Conservation (phyloP, 78 protist genomes). For the Dictyostelium citrinum region DNA sequence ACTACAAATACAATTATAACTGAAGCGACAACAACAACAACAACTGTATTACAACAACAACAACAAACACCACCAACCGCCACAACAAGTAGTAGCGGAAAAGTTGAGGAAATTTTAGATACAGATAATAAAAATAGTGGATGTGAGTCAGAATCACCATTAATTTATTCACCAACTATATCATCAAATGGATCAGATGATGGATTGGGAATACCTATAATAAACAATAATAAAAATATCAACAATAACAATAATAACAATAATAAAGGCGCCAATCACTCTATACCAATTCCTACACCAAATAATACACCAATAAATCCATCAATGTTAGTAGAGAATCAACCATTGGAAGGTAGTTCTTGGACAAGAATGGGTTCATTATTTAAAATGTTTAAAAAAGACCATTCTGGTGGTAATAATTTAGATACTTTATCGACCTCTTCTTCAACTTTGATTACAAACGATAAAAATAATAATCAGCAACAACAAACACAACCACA, state of each 20-base stretch:
- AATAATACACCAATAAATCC: slow-evolving; percentile 2
- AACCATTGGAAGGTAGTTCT: not conserved
- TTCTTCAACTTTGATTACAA: not conserved
- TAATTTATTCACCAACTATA: not conserved
- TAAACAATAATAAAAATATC: not conserved
- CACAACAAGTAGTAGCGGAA: not conserved
- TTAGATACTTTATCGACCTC: not conserved
- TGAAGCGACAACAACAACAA: not conserved
- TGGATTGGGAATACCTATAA: not conserved
- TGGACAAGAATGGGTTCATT: slow-evolving; percentile 52
- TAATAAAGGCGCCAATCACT: not conserved
- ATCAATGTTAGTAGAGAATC: not conserved
- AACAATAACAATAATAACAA: not conserved
- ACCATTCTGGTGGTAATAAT: not conserved
- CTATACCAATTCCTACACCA: not conserved
- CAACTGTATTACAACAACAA: not conserved
- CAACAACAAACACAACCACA: not conserved
- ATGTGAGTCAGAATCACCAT: slow-evolving; percentile 2
- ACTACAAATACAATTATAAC: slow-evolving; percentile 6
- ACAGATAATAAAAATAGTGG: not conserved
- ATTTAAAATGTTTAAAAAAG: slow-evolving; percentile 45
- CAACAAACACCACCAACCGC: not conserved
- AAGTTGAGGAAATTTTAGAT: not conserved
- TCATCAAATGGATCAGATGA: not conserved
- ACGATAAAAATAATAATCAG: not conserved